Base-by-base conservation (phyloP, 441 rosid genomes). In the Gossypium schwendimanii region DNA sequence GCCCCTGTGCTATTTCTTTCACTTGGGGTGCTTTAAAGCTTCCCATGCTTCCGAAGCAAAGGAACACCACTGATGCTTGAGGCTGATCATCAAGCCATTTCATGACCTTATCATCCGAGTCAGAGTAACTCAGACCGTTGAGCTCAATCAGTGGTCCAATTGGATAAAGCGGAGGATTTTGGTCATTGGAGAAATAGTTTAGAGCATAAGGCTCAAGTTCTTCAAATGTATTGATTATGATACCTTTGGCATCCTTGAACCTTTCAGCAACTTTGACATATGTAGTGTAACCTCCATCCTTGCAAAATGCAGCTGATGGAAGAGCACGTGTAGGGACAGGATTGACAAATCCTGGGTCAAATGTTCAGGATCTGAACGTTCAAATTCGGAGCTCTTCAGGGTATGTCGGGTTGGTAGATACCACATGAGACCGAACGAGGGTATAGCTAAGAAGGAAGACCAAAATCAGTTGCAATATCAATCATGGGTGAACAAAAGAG, bases 91-190 rank as follows among this genome's bases (percentile, higher is more conserved):
- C 77, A 9, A 85, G 83, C 85, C 88, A 81, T 63, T 67, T 77
- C 18, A 80, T 61, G 66, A 81, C 64, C 75, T 76, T 54, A 31
- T 77, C 83, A 47, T 85, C 82, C 55, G 76, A 75, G 3, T 82
- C 84, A 5, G 88, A 88, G 69, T 82, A 80, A 50, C 87, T 81
- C 14, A 73, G 84, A 15, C 80, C 77, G 57, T 75, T 73, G 6
- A 66, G 77, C 69, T 83, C 71, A 69, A 92, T 79, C 26, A 85
- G 59, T 3, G 92, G 91, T 4, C 93, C 93, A 39, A 86, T 86
- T 0, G 89, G 64, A 28, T 84, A 85, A 26, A 86, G 65, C 0
- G 81, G 55, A 52, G 85, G 80, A 41, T 52, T 70, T 31, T 6
- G 70, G 41, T 67, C 73, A 9, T 70, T 49, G 44, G 15, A 70